These are phyloP conservation scores for Spathaspora girioi DNA, from an alignment of 805 yeast species.

Conservation along the genomic window DNA sequence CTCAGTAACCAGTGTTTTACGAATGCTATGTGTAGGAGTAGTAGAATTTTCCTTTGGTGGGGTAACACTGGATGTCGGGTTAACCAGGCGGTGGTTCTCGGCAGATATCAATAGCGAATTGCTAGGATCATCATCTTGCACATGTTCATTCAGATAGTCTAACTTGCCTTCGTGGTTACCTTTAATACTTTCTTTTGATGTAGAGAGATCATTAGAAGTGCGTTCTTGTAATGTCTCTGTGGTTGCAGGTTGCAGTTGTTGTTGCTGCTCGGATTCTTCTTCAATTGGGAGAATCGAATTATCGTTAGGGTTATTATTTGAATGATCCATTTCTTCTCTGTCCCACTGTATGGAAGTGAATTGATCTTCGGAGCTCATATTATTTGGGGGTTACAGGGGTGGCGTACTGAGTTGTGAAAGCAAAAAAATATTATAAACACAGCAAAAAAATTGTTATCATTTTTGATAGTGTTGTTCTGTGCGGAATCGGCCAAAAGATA, in stretches of 20 bases:
- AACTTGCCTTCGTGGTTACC: background rate
- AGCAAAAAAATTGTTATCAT: background rate
- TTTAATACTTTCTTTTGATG: background rate
- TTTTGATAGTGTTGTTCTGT: too few species aligned
- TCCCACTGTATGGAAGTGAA: constrained; percentile 60
- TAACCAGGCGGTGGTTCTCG: background rate
- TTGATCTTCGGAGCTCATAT: constrained; percentile 40
- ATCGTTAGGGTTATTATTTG: background rate
- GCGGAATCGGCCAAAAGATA: too few species aligned
- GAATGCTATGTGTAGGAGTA: background rate
- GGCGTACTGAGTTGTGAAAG: background rate
- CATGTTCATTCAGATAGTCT: background rate
- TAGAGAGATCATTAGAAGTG: background rate
- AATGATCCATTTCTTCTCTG: constrained; percentile 22
- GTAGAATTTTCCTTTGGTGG: background rate
- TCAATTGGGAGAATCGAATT: background rate
- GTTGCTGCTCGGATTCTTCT: constrained; percentile 1
- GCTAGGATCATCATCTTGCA: constrained; percentile 8
- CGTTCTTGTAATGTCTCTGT: background rate
- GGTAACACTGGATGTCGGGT: constrained; percentile 1
- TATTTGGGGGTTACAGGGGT: background rate
- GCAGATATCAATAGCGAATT: constrained; percentile 8
- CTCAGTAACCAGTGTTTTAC: background rate
- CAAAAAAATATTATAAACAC: background rate
- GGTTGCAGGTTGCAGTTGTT: background rate